Percentiles rank a stretch among this genome's conserved stretches.
Evolutionary conservation across 441 rosid species (phyloP).

Genomic region (Euphorbia celastroides): DNA sequence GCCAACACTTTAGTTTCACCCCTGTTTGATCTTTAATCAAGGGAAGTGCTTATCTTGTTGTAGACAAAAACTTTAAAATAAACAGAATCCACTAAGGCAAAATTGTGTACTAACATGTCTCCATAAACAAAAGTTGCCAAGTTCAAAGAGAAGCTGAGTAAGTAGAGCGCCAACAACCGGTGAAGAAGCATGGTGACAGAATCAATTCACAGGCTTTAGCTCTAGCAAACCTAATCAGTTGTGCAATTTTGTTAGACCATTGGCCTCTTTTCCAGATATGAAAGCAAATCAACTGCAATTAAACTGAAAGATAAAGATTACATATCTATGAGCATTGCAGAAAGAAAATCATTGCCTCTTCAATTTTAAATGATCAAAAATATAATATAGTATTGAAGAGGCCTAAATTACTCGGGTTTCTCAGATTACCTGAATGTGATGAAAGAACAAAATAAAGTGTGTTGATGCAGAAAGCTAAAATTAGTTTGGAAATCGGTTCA

Average conservation of each 20-base stretch:
- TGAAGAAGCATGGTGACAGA: conserved; percentile 12
- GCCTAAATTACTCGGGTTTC: neutral
- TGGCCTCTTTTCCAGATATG: neutral
- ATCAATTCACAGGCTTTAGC: neutral
- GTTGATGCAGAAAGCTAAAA: neutral
- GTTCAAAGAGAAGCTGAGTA: conserved; percentile 22
- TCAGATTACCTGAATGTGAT: neutral
- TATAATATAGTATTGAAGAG: neutral
- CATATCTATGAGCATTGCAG: neutral
- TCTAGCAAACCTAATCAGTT: conserved; percentile 5
- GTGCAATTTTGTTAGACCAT: conserved; percentile 2
- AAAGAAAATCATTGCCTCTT: neutral
- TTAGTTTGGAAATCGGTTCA: neutral
- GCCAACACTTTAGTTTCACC: conserved; percentile 32
- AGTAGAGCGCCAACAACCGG: conserved; percentile 21
- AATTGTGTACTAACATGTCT: conserved; percentile 32
- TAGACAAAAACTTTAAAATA: neutral
- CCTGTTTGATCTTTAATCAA: conserved; percentile 25
- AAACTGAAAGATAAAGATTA: neutral
- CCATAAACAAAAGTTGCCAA: conserved; percentile 28
- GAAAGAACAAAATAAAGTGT: neutral
- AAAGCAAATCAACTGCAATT: neutral
- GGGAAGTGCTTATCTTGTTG: neutral
- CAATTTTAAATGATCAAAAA: neutral
- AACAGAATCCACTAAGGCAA: neutral